Percentiles rank a stretch among this genome's conserved stretches.
phyloP scores from a whole-genome alignment of 73 alveolate genomes.

The Tetrahymena malaccensis region DNA sequence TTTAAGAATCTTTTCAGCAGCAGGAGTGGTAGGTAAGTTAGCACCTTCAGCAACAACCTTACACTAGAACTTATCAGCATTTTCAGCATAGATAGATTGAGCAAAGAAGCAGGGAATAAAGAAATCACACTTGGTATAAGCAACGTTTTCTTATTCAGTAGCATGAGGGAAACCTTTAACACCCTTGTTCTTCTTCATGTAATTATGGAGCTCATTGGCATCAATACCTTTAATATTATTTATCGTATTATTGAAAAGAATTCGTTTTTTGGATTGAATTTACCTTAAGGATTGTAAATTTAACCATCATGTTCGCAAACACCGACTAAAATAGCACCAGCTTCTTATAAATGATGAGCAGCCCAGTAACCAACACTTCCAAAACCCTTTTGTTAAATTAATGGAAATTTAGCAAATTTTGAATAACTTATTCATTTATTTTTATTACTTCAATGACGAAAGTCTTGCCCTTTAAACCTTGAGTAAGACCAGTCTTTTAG shows the following conservation, averaged over 20 bases:
- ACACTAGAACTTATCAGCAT: slow-evolving; percentile 62
- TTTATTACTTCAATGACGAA: slow-evolving; percentile 41
- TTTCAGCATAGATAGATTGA: slow-evolving; percentile 42
- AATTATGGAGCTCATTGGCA: slow-evolving; percentile 46
- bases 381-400: slow-evolving; percentile 23
- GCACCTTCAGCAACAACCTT: slow-evolving; percentile 78
- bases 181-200: slow-evolving; percentile 47
- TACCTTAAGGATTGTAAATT: slow-evolving; percentile 31
- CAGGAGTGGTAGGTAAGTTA: slow-evolving; percentile 69
- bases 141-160: slow-evolving; percentile 26
- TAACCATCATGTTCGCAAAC: slow-evolving; percentile 64
- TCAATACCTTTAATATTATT: slow-evolving; percentile 35
- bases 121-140: slow-evolving; percentile 58
- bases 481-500: slow-evolving; percentile 39
- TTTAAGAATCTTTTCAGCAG: slow-evolving; percentile 55
- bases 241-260: no score
- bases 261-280: neutral
- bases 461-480: slow-evolving; percentile 68
- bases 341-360: slow-evolving; percentile 57
- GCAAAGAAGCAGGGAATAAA: slow-evolving; percentile 57
- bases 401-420: neutral
- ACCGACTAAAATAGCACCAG: slow-evolving; percentile 55
- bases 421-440: neutral
- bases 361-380: slow-evolving; percentile 93
- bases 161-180: slow-evolving; percentile 56